Conservation (phyloP, 257 asterid species). For the Paraleonurus japonicus region DNA sequence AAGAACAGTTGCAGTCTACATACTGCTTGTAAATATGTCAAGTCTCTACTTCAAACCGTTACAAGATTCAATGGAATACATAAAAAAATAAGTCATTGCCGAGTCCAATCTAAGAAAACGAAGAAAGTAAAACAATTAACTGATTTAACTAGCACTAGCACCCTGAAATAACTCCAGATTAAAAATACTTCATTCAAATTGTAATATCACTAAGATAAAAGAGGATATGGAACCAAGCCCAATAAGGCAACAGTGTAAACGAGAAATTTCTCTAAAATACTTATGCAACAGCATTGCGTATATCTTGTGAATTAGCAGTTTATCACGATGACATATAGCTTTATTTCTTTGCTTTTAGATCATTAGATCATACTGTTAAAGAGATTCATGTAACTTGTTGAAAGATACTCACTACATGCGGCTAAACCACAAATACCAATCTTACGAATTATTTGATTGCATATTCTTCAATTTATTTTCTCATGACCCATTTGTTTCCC, state of each 20-base stretch:
- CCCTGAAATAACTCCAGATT: background rate
- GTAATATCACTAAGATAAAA: background rate
- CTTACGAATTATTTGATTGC: background rate
- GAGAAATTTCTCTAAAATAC: background rate
- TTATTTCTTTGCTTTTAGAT: conserved; percentile 1
- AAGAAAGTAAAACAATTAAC: background rate
- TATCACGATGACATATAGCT: background rate
- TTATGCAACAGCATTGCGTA: background rate
- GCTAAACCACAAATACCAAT: background rate
- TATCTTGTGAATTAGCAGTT: background rate
- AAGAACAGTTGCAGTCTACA: conserved; percentile 6
- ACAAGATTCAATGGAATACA: background rate
- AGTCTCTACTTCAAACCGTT: background rate
- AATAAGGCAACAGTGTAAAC: background rate
- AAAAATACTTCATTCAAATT: background rate
- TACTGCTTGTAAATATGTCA: conserved; percentile 10
- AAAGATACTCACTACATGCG: background rate
- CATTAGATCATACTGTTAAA: background rate
- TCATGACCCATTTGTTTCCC: background rate
- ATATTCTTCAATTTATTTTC: conserved; percentile 4
- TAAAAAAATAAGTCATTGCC: background rate
- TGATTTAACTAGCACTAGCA: conserved; percentile 5
- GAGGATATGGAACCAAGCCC: background rate
- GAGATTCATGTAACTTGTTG: background rate
- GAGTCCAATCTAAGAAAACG: background rate